Evolutionary conservation across 2,329 filamentous ascomycete genomes (phyloP).

Genomic region (Ramularia endophylla): DNA sequence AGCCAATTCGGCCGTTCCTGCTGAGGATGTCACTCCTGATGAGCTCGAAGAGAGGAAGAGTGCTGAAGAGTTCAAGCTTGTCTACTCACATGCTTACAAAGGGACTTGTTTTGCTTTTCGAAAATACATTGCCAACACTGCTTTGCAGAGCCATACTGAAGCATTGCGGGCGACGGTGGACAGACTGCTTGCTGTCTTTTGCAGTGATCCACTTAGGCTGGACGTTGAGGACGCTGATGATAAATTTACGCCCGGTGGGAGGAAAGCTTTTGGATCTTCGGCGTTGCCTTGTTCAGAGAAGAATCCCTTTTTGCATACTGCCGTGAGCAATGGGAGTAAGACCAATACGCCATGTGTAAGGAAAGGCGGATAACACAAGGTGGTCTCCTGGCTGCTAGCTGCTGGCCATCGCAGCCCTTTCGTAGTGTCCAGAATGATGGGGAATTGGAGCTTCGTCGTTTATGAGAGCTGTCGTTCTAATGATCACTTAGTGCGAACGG

Average conservation of each 20-base stretch:
- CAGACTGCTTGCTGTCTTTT: constrained; percentile 41
- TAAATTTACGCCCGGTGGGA: constrained; percentile 27
- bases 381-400: constrained; percentile 2
- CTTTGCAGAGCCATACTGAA: constrained; percentile 37
- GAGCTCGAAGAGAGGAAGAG: constrained; percentile 24
- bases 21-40: constrained; percentile 15
- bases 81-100: constrained; percentile 49
- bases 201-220: constrained; percentile 37
- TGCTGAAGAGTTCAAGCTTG: constrained; percentile 48
- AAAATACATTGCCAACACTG: constrained; percentile 32
- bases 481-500: no score
- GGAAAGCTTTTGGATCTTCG: constrained; percentile 24
- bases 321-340: constrained; percentile 6
- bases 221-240: constrained; percentile 10
- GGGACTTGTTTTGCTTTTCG: constrained; percentile 44
- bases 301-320: constrained; percentile 15
- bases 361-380: neutral
- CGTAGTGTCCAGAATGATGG: no score
- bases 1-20: constrained; percentile 14
- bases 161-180: constrained; percentile 44
- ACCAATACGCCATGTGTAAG: constrained; percentile 13
- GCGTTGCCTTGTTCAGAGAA: constrained; percentile 4
- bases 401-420: no score
- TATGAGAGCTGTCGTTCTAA: no score
- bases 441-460: no score